Base-by-base conservation (phyloP, 306 rosid genomes). In the Myrica gale region DNA sequence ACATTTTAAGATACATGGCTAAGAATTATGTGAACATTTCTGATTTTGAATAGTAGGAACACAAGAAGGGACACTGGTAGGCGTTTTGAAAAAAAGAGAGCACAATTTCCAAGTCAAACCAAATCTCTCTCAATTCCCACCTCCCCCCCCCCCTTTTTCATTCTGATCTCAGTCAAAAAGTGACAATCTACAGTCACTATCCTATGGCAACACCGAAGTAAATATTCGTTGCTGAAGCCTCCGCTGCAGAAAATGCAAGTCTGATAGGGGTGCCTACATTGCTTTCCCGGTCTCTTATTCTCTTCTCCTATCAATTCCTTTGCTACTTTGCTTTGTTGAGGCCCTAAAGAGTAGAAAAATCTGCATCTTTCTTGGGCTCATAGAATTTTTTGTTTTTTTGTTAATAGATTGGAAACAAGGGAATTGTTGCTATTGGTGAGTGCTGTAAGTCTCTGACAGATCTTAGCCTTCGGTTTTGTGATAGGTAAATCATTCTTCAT, bases 381-480 rank as follows among this genome's bases (percentile, higher is more conserved):
- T 26, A 12, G 54, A 65, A 76, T 63, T 62, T 41, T 57, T 61
- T 63, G 63, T 47, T 58, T 73, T 54, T 74, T 17, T 45, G 15
- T 73, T 75, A 56, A 44, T 84, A 95, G 99, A 84, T 92, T 74
- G 97, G 97, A 57, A 89, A 80, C 90, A 86, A 66, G 80, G 99
- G 97, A 79, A 84, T 92, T 21, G 69, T 82, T 75, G 93, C 99
- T 77, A 71, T 95, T 81, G 99, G 99, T 9, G 84, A 90, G 86
- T 74, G 87, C 57, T 95, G 97, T 69, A 88, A 82, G 84, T 85
- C 78, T 48, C 93, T 92, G 51, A 90, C 85, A 39, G 92, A 90
- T 82, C 96, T 95, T 56, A 95, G 97, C 90, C 92, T 95, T 75
- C 87, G 87, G 46, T 95, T 90, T 78, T 95, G 99, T 82, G 98